These are phyloP conservation scores for Ophiostoma ips DNA, from an alignment of 2,329 filamentous ascomycete genomes.

Conservation along the genomic window DNA sequence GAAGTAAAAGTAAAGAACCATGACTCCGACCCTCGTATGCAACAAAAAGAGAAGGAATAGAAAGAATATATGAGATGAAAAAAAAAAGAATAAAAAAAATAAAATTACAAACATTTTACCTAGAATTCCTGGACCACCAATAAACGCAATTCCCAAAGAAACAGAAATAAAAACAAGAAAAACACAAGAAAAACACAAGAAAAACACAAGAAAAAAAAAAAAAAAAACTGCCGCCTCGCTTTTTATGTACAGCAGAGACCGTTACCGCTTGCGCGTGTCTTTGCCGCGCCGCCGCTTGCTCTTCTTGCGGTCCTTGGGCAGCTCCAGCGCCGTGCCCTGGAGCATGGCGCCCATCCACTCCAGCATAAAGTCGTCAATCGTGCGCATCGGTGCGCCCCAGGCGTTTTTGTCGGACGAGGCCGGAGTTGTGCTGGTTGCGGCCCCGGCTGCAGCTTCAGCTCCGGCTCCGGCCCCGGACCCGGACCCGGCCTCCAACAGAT, in stretches of 20 bases:
- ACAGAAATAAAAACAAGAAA: no score
- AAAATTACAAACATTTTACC: background rate
- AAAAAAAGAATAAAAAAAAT: background rate
- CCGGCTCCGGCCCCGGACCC: background rate
- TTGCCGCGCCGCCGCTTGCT: conserved; percentile 45
- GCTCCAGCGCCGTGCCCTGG: conserved; percentile 43
- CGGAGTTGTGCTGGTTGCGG: conserved; percentile 25
- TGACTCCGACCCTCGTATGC: background rate
- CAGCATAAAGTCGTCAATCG: conserved; percentile 66
- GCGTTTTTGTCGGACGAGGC: conserved; percentile 37
- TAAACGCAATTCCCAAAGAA: background rate
- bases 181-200: background rate
- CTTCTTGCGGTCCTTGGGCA: conserved; percentile 52
- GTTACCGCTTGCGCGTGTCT: conserved; percentile 37
- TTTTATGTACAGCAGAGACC: background rate
- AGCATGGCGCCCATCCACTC: conserved; percentile 50
- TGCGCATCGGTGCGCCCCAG: conserved; percentile 41
- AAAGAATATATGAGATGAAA: background rate
- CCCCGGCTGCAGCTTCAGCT: conserved; percentile 13
- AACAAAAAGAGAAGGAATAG: background rate
- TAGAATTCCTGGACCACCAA: no score
- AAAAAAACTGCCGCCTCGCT: background rate
- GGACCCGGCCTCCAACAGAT: no score
- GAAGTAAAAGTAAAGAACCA: background rate
- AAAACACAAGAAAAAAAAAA: background rate